Evolutionary conservation across 1,139 yeast species (phyloP).

Genomic region (Protomyces arabidopsidicola): DNA sequence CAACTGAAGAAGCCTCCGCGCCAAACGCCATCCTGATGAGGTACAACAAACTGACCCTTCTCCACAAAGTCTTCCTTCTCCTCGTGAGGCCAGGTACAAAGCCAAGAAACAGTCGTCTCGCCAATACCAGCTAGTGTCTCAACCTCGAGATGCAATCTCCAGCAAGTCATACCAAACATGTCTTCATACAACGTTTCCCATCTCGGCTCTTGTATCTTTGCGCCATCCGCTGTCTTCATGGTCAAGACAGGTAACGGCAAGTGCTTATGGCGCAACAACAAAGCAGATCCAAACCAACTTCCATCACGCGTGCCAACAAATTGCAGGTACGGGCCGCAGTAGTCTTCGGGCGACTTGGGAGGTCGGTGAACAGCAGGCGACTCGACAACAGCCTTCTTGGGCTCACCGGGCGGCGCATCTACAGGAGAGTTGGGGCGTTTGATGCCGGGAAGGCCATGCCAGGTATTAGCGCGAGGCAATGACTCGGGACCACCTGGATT

Average conservation of each 20-base stretch:
- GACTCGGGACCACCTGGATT: slow-evolving; percentile 13
- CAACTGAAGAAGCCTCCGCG: slow-evolving; percentile 25
- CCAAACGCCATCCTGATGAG: slow-evolving; percentile 12
- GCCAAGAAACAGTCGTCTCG: slow-evolving; percentile 21
- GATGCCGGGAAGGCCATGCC: slow-evolving; percentile 17
- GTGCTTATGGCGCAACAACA: slow-evolving; percentile 9
- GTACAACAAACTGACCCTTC: slow-evolving; percentile 14
- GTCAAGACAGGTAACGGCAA: neutral
- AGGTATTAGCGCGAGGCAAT: slow-evolving; percentile 10
- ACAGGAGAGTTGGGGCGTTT: slow-evolving; percentile 11
- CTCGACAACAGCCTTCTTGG: slow-evolving; percentile 15
- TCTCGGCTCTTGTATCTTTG: slow-evolving; percentile 11
- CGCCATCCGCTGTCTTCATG: slow-evolving; percentile 4
- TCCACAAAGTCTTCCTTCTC: slow-evolving; percentile 18
- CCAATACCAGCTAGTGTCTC: neutral
- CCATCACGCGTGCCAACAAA: slow-evolving; percentile 7
- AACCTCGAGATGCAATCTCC: slow-evolving; percentile 15
- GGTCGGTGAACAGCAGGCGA: slow-evolving; percentile 21
- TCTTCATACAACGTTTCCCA: slow-evolving; percentile 20
- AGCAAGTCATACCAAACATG: slow-evolving; percentile 19
- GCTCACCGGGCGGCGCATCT: slow-evolving; percentile 21
- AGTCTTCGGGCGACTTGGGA: slow-evolving; percentile 19
- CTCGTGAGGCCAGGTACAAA: slow-evolving; percentile 12
- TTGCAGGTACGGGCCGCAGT: slow-evolving; percentile 22
- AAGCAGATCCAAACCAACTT: slow-evolving; percentile 12